Conservation (phyloP, 108 stramenopile genomes). For the Cyclotella atomus region DNA sequence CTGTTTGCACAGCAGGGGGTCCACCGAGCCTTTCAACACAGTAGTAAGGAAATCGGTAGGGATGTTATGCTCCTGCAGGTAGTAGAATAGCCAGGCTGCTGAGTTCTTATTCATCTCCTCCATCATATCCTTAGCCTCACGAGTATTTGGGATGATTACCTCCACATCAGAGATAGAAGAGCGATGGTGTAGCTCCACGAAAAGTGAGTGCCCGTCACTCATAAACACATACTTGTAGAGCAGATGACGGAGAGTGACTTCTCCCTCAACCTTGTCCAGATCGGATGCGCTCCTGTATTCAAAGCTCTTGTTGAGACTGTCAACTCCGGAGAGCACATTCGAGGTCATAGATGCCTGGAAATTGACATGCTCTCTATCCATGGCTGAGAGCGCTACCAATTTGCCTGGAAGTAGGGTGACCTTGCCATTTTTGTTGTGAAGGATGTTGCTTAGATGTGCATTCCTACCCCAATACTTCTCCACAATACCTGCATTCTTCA, state of each 20-base stretch:
- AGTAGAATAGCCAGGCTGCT: neutral
- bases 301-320: neutral
- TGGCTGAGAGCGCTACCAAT: neutral
- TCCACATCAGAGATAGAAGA: neutral
- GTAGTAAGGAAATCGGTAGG: neutral
- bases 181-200: neutral
- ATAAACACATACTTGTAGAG: too few species aligned
- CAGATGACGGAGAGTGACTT: neutral
- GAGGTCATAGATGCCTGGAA: neutral
- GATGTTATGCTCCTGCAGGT: neutral
- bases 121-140: neutral
- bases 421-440: neutral
- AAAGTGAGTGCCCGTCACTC: neutral
- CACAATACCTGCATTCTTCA: neutral
- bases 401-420: neutral
- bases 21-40: neutral
- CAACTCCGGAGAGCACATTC: neutral
- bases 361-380: neutral
- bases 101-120: neutral
- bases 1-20: neutral
- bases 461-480: neutral
- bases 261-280: neutral
- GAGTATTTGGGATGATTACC: neutral
- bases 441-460: neutral
- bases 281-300: neutral